phyloP scores from a whole-genome alignment of 495 filamentous ascomycete genomes.

The Usnea hakonensis region DNA sequence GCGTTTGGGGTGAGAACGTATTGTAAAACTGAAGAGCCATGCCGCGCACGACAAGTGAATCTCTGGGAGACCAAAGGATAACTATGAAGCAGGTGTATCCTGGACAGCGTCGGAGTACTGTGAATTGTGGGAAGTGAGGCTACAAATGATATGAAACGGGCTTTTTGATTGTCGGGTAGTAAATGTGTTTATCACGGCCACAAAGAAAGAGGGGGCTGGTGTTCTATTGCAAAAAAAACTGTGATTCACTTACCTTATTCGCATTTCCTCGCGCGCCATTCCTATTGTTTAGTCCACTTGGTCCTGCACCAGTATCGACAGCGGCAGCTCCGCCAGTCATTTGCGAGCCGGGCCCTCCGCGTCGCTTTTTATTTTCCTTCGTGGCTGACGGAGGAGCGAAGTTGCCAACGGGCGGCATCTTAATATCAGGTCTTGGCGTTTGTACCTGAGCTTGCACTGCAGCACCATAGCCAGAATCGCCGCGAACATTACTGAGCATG shows the following conservation, averaged over 20 bases:
- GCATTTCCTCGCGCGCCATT: slow-evolving; percentile 36
- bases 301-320: slow-evolving; percentile 16
- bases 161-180: background rate
- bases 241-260: slow-evolving; percentile 41
- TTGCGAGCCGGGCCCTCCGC: slow-evolving; percentile 36
- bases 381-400: slow-evolving; percentile 74
- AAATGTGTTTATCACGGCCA: background rate
- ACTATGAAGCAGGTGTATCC: background rate
- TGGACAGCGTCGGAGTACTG: no score
- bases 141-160: background rate
- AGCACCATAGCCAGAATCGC: slow-evolving; percentile 38
- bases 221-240: slow-evolving; percentile 2
- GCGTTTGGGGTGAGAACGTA: background rate
- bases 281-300: slow-evolving; percentile 19
- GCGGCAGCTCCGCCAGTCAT: slow-evolving; percentile 23
- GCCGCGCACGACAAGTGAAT: background rate
- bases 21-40: background rate
- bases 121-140: background rate
- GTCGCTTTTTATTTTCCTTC: slow-evolving; percentile 77
- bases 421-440: slow-evolving; percentile 49
- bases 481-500: slow-evolving; percentile 52
- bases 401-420: slow-evolving; percentile 89
- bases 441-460: slow-evolving; percentile 38
- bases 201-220: background rate
- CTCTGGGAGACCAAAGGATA: background rate